Base-by-base conservation (phyloP, 2,329 filamentous ascomycete genomes). In the Lomentospora prolificans region DNA sequence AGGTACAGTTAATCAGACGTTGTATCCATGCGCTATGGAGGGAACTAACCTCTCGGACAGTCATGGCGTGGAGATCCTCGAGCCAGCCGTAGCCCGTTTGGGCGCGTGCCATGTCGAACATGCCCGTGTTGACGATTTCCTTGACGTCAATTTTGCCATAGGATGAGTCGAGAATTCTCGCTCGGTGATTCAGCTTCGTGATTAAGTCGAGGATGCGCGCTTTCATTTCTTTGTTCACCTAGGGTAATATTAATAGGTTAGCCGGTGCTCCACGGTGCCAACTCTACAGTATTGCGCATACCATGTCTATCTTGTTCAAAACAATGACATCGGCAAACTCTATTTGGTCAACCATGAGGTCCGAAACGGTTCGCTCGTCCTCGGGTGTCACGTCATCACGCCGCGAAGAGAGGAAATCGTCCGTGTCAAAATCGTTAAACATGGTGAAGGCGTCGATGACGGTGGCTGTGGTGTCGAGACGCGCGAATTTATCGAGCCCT, bases 241-340 rank as follows among this genome's bases (percentile, higher is more conserved):
- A 14, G 17, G 30, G 27, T 6, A 5, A 10, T 2, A 3, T 17
- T n/a, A 17, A 2, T 2, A 19, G 3, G 22, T 55, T 19, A 19
- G 24, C 10, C 12, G 2, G 4, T 19, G n/a, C n/a, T n/a, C n/a
- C n/a, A n/a, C n/a, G n/a, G n/a, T n/a, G n/a, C n/a, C 7, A 9
- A 7, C 25, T 30, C 27, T 7, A 28, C 2, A 39, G 25, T 12
- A 9, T 14, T 24, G 4, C 5, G 50, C 64, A 19, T 12, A 87
- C 81, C 58, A 82, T 79, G 58, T 88, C 84, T 4, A 79, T 72
- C 66, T 89, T 89, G 69, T 89, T 89, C 19, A 89, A 69, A 3
- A 89, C 75, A 12, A 89, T 76, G 5, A 89, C 84, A 60, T 89
- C 85, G 0, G 86, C 85, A 61, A 90, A 90, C 67, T 90, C 86